Percentiles rank a stretch among this genome's conserved stretches.
Conservation (phyloP, 208 protist species). For the Naegleria lovaniensis region DNA sequence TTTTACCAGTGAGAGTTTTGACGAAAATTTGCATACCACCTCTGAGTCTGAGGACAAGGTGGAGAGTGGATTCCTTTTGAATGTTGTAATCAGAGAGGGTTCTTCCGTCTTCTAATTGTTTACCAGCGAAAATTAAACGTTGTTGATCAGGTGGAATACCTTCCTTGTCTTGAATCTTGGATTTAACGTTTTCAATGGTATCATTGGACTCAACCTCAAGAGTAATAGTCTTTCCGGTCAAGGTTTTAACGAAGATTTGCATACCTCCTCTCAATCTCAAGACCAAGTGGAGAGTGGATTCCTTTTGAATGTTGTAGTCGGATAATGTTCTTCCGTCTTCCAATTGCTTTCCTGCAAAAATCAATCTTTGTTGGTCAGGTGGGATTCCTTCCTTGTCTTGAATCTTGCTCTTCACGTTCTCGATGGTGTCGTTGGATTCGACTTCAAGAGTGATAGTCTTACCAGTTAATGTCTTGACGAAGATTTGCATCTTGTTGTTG, state of each 20-base stretch:
- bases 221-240: constrained; percentile 40
- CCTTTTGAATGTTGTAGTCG: constrained; percentile 61
- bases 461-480: constrained; percentile 77
- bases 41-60: constrained; percentile 73
- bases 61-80: constrained; percentile 71
- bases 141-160: constrained; percentile 67
- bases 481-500: constrained; percentile 73
- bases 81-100: constrained; percentile 63
- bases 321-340: constrained; percentile 62
- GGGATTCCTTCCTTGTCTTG: constrained; percentile 62
- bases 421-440: constrained; percentile 69
- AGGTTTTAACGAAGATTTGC: constrained; percentile 27
- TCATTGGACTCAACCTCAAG: constrained; percentile 56
- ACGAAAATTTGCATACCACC: constrained; percentile 38
- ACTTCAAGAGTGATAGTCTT: constrained; percentile 76
- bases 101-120: constrained; percentile 65
- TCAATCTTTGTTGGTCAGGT: constrained; percentile 55
- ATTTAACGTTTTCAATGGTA: constrained; percentile 69
- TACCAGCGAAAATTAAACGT: constrained; percentile 62
- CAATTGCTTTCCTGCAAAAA: constrained; percentile 72
- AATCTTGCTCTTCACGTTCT: constrained; percentile 65
- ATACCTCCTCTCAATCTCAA: constrained; percentile 71
- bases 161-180: constrained; percentile 59
- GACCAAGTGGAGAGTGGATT: constrained; percentile 76
- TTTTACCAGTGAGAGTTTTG: not conserved